Evolutionary conservation across 2,329 filamentous ascomycete species (phyloP).

Genomic region (Penicillium concentricum): DNA sequence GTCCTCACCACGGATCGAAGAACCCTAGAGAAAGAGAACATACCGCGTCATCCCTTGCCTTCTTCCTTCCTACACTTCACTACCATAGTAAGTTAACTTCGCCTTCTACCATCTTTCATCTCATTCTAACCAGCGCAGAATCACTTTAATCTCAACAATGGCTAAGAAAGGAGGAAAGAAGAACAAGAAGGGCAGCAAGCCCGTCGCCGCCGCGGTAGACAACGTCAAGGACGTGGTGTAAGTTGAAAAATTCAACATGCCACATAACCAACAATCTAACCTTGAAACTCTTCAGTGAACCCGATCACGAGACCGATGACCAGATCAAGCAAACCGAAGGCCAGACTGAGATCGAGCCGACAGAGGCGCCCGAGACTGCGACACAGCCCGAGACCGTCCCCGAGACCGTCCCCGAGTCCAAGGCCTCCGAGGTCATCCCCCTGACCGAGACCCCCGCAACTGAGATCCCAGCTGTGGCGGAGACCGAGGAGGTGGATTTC

Average conservation of each 20-base stretch:
- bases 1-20: conserved; percentile 4
- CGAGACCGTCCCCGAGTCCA: conserved; percentile 12
- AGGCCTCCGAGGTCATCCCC: conserved; percentile 12
- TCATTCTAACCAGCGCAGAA: conserved; percentile 17
- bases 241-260: conserved; percentile 15
- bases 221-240: conserved; percentile 32
- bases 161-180: conserved; percentile 38
- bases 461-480: conserved; percentile 10
- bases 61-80: conserved; percentile 16
- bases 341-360: conserved; percentile 17
- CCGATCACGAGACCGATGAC: conserved; percentile 25
- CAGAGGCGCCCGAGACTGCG: conserved; percentile 10
- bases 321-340: conserved; percentile 20
- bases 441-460: not conserved
- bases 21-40: conserved; percentile 9
- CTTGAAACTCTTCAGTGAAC: conserved; percentile 14
- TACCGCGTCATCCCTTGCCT: conserved; percentile 23
- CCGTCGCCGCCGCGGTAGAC: conserved; percentile 19
- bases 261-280: not conserved
- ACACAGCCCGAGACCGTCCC: conserved; percentile 3
- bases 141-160: conserved; percentile 23
- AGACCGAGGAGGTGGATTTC: conserved; percentile 9
- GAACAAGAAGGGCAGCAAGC: conserved; percentile 33
- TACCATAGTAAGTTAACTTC: conserved; percentile 6
- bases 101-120: not conserved